Base-by-base conservation (phyloP, 805 yeast genomes). In the Hanseniaspora thailandica region DNA sequence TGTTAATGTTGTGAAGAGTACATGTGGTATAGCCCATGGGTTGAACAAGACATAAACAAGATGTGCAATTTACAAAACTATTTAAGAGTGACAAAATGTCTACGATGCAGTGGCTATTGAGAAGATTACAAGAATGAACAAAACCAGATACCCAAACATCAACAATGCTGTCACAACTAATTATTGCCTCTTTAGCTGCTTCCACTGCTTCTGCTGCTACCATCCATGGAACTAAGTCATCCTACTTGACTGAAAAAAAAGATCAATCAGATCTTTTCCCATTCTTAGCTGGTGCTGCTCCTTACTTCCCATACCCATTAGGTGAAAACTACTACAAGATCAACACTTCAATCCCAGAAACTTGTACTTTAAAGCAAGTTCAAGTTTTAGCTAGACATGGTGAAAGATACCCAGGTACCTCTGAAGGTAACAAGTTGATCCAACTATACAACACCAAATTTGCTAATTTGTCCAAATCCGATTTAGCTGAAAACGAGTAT, bases 311-410 rank as follows among this genome's bases (percentile, higher is more conserved):
- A 50, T 71, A 69, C 47, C 64, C 64, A 19, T 48, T 48, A 40
- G 52, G 52, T 10, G 35, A 31, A 13, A 65, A 68, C 3, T 83
- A 83, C 1, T 76, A 64, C 59, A 84, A 84, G 2, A 72, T 80
- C 38, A 66, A 75, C 15, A 63, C 71, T 20, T 76, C 68, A 9
- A 58, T 70, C 1, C 82, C 84, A 26, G 69, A 64, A 8, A 69
- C 69, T 44, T 81, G 85, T 64, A 60, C 65, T 5, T 69, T 81
- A 53, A 77, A 77, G 59, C 90, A 84, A 64, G 86, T 83, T 9
- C 87, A 82, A 58, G 66, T 84, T 22, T 67, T 83, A 49, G 79
- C 81, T 59, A 75, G 95, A 61, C 94, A 86, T 62, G 94, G 90
- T 20, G 93, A 85, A 64, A 71, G 95, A 58, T 84, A 72, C 61